Evolutionary conservation across 2,329 filamentous ascomycete genomes (phyloP).

Genomic region (Fragosphaeria purpurea): DNA sequence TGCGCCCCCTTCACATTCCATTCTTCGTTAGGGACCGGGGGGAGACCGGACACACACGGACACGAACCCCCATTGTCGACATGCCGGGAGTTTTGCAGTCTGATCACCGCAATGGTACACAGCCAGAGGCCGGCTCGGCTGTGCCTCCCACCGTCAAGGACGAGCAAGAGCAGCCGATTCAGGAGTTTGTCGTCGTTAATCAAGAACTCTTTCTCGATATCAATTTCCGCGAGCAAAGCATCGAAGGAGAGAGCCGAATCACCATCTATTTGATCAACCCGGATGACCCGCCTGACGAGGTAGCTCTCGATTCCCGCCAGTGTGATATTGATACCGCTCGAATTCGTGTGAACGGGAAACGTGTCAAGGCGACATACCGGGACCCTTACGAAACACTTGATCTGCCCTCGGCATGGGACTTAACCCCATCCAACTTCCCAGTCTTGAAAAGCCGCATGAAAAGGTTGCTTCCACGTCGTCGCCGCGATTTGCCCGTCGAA

Average conservation of each 20-base stretch:
- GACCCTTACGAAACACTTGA: conserved; percentile 61
- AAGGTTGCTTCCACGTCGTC: conserved; percentile 40
- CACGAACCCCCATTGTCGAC: too few species aligned
- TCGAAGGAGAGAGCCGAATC: conserved; percentile 74
- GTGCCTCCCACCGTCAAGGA: conserved; percentile 5
- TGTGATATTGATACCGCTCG: conserved; percentile 46
- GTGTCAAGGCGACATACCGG: conserved; percentile 35
- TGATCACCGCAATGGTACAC: conserved; percentile 3
- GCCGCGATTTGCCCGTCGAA: conserved; percentile 43
- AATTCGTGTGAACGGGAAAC: conserved; percentile 40
- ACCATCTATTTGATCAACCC: conserved; percentile 56
- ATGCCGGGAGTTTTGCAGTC: conserved; percentile 20
- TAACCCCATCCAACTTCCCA: conserved; percentile 65
- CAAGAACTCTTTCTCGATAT: conserved; percentile 86
- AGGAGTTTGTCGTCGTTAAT: conserved; percentile 52
- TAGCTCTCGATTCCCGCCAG: conserved; percentile 53
- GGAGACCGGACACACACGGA: too few species aligned
- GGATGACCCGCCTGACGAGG: conserved; percentile 42
- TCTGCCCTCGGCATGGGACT: conserved; percentile 49
- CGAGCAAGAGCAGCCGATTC: conserved; percentile 8
- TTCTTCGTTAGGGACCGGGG: background rate
- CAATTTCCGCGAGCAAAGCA: conserved; percentile 64
- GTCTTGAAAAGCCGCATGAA: conserved; percentile 58
- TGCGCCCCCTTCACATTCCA: background rate
- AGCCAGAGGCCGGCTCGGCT: background rate